These are phyloP conservation scores for Daldinia caldariorum DNA, from an alignment of 495 filamentous ascomycete genomes.

Conservation along the genomic window DNA sequence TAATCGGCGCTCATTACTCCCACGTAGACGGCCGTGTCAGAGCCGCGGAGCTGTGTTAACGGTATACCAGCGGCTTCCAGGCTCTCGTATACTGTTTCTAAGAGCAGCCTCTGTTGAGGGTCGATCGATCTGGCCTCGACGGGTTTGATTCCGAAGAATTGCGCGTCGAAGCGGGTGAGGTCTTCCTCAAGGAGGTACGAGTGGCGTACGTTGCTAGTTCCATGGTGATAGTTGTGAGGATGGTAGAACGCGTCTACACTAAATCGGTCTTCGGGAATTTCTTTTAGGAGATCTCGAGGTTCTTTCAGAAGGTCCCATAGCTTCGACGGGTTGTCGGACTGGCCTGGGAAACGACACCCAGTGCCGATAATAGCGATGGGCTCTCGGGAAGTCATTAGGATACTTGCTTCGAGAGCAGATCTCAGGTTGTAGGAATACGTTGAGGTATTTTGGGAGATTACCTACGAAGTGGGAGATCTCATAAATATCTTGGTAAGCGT, in stretches of 20 bases:
- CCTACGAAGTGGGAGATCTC: background rate
- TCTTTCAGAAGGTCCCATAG: slow-evolving; percentile 23
- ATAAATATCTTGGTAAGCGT: background rate
- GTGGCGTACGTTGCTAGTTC: slow-evolving; percentile 22
- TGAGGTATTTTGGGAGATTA: background rate
- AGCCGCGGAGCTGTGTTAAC: slow-evolving; percentile 50
- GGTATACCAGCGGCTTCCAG: slow-evolving; percentile 49
- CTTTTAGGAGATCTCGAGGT: slow-evolving; percentile 19
- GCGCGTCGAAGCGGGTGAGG: slow-evolving; percentile 15
- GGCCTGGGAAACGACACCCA: slow-evolving; percentile 25
- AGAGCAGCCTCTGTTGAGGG: slow-evolving; percentile 46
- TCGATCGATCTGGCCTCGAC: slow-evolving; percentile 54
- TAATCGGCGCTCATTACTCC: slow-evolving; percentile 61
- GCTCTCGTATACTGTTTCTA: slow-evolving; percentile 63
- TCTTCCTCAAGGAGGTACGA: slow-evolving; percentile 20
- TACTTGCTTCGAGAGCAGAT: background rate
- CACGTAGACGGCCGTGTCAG: slow-evolving; percentile 60
- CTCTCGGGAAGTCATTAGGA: background rate
- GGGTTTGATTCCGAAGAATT: slow-evolving; percentile 20
- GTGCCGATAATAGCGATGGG: slow-evolving; percentile 27
- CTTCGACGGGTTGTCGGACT: slow-evolving; percentile 2
- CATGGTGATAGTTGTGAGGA: slow-evolving; percentile 23
- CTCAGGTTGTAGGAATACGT: background rate
- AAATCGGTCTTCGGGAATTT: slow-evolving; percentile 20
- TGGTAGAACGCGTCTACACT: slow-evolving; percentile 44